Evolutionary conservation across 352 stramenopile species (phyloP).

Genomic region (Phytopythium helicoides): DNA sequence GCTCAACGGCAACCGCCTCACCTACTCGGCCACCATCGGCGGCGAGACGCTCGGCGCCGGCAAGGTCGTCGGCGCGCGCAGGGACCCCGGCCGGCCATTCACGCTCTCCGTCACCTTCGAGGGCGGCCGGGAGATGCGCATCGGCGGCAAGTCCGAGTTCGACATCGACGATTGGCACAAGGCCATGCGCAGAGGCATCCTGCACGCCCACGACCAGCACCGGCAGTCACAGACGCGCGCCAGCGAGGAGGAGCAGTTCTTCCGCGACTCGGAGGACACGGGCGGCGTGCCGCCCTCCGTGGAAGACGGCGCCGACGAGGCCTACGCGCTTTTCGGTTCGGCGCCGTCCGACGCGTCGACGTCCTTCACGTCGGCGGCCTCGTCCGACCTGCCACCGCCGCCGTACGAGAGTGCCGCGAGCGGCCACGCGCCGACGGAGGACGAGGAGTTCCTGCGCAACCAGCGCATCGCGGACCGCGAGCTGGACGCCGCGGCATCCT

Average conservation of each 20-base stretch:
- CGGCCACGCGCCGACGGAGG: conserved; percentile 1
- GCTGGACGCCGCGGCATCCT: conserved; percentile 35
- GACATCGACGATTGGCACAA: conserved; percentile 76
- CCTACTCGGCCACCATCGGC: conserved; percentile 58
- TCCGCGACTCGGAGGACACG: conserved; percentile 7
- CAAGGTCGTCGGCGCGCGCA: conserved; percentile 49
- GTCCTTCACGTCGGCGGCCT: conserved; percentile 1
- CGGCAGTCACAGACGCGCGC: conserved; percentile 22
- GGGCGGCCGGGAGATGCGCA: conserved; percentile 59
- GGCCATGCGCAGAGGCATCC: conserved; percentile 39
- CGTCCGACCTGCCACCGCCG: conserved; percentile 6
- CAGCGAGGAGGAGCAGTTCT: conserved; percentile 16
- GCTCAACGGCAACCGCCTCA: conserved; percentile 53
- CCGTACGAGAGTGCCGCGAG: conserved; percentile 13
- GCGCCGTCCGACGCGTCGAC: conserved; percentile 13
- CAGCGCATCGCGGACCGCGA: conserved; percentile 14
- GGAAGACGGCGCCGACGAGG: conserved; percentile 22
- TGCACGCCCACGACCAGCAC: conserved; percentile 31
- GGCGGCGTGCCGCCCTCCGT: conserved; percentile 7
- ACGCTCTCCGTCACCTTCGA: conserved; percentile 66
- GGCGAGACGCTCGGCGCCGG: conserved; percentile 43
- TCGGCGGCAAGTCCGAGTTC: conserved; percentile 56
- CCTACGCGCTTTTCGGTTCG: conserved; percentile 23
- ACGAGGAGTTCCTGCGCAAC: conserved; percentile 7
- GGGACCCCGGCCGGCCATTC: conserved; percentile 54